Base-by-base conservation (phyloP, 768 basidiomycete species). In the Panaeolus papilionaceus region DNA sequence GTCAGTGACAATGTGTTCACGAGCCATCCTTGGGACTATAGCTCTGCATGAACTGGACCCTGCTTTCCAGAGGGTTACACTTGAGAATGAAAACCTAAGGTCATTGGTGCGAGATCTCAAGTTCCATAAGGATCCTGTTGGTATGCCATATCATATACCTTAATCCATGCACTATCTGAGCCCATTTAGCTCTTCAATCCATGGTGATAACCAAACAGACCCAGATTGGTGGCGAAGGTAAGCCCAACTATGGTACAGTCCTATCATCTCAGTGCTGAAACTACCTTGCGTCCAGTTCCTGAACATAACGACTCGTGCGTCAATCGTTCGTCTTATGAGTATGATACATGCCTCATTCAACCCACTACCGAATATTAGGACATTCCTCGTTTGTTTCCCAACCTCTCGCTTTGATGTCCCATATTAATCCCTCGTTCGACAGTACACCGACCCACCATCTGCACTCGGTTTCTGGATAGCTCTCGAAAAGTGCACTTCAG, bases 381-480 rank as follows among this genome's bases (percentile, higher is more conserved):
- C 92, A 0, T 94, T 93, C 71, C 83, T 94, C 67, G 92, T 92
- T 71, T 72, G 87, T 49, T 6, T 8, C n/a, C 16, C n/a, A 2
- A 33, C 20, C n/a, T 49, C 33, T 33, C 33, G 5, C 33, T 33
- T 33, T 33, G 54, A 20, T 38, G 26, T 33, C 40, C 47, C 38
- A 45, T 23, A 14, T 63, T 45, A 20, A 49, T 20, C 3, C 20
- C 2, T 58, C 33, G 45, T 20, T 28, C 10, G 23, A 6, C 20
- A 99, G 89, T 98, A 97, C 79, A 98, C 96, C 9, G 83, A 92
- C 45, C 98, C 98, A 11, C 93, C 93, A 0, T 90, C 89, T 9
- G 98, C 98, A 0, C 86, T 99, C 23, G 98, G 98, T 2, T 94
- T 96, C 76, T 99, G 98, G 98, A 93, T 99, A 67, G 94, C 97